phyloP scores from a whole-genome alignment of 2,329 filamentous ascomycete species.

The Berkeleyomyces basicola region DNA sequence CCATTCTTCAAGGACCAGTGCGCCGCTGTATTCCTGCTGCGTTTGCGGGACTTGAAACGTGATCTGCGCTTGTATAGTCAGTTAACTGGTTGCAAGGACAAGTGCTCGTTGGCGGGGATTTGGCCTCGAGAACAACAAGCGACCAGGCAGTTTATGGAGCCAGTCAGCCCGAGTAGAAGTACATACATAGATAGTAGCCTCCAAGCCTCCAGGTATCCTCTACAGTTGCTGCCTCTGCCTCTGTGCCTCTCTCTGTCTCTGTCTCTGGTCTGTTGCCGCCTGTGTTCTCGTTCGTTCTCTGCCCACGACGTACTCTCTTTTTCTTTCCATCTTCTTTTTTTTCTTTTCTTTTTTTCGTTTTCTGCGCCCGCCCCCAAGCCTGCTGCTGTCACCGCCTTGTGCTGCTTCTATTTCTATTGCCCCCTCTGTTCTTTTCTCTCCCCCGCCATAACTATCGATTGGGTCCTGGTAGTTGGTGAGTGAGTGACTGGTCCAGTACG shows the following conservation, averaged over 20 bases:
- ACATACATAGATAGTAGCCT: no score
- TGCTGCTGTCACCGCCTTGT: not conserved
- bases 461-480: not conserved
- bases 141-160: not conserved
- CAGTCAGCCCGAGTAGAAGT: not conserved
- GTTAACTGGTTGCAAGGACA: not conserved
- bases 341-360: not conserved
- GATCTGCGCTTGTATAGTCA: not conserved
- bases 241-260: not conserved
- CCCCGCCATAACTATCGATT: not conserved
- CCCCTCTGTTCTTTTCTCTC: not conserved
- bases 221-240: not conserved
- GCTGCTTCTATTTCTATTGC: slow-evolving; percentile 1
- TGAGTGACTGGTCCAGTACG: slow-evolving; percentile 3
- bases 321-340: not conserved
- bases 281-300: no score
- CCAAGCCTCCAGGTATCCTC: no score
- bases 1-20: not conserved
- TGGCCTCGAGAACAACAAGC: not conserved
- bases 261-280: not conserved
- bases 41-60: not conserved
- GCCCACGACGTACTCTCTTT: not conserved
- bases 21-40: not conserved
- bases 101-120: not conserved
- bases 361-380: not conserved